Percentiles rank a stretch among this genome's conserved stretches.
phyloP scores from a whole-genome alignment of 169 alveolate genomes.

The Eimeria maxima region DNA sequence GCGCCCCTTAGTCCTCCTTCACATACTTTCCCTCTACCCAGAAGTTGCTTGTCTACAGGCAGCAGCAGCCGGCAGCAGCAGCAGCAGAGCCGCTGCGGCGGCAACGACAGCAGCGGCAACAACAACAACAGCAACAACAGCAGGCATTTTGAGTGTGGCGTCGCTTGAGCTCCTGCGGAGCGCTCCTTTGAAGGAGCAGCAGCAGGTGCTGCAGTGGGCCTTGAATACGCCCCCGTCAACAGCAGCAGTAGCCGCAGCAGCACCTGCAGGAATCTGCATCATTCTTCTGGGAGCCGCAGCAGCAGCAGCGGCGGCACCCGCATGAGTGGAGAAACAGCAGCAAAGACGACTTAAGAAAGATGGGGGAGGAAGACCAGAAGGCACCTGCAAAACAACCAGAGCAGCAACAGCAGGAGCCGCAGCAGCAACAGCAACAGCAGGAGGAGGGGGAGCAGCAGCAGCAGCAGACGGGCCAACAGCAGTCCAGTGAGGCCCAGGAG shows the following conservation, averaged over 20 bases:
- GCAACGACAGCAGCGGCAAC: background rate
- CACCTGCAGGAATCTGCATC: background rate
- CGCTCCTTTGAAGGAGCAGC: background rate
- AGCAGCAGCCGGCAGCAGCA: background rate
- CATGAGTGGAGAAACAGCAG: background rate
- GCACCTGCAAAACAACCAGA: background rate
- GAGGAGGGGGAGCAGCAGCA: too few relatives aligned
- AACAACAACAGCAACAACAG: slow-evolving; percentile 13
- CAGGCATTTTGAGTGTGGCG: background rate
- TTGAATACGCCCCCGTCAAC: background rate
- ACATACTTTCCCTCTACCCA: background rate
- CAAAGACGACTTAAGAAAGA: background rate
- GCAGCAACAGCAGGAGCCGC: too few relatives aligned
- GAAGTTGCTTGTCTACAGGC: too few relatives aligned
- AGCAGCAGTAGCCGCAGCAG: slow-evolving; percentile 30
- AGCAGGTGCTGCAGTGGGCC: background rate
- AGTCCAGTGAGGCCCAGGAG: background rate
- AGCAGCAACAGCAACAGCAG: too few relatives aligned
- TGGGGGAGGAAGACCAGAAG: background rate
- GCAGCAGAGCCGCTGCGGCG: slow-evolving; percentile 7
- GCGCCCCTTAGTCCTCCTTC: background rate
- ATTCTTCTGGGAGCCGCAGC: background rate
- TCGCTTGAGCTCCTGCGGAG: background rate
- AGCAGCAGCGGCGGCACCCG: slow-evolving; percentile 25
- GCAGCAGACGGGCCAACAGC: background rate